Evolutionary conservation across 2,329 filamentous ascomycete species (phyloP).

Genomic region (Endothia cerciana): DNA sequence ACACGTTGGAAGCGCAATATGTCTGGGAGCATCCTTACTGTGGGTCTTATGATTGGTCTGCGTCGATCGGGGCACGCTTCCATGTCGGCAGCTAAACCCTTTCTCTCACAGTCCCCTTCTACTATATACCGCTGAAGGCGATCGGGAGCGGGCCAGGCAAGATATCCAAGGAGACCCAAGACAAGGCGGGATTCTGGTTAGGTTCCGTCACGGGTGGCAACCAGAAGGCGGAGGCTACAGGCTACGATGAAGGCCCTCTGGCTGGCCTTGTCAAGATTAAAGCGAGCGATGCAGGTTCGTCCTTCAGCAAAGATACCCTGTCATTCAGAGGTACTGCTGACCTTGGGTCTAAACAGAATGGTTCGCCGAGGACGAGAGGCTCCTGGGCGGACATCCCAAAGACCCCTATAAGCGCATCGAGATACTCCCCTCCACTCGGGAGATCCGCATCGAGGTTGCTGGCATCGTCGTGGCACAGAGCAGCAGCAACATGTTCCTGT

Average conservation of each 20-base stretch:
- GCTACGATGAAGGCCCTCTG: conserved; percentile 27
- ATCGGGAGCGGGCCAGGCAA: conserved; percentile 29
- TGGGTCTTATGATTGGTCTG: conserved; percentile 13
- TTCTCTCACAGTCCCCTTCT: conserved; percentile 33
- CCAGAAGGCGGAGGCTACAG: conserved; percentile 32
- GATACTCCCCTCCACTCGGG: conserved; percentile 58
- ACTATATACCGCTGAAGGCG: conserved; percentile 38
- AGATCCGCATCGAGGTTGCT: conserved; percentile 52
- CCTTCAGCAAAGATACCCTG: conserved; percentile 22
- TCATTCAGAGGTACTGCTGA: too few relatives aligned
- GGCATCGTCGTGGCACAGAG: conserved; percentile 54
- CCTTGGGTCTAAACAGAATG: conserved; percentile 35
- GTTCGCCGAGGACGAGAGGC: conserved; percentile 44
- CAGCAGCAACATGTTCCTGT: conserved; percentile 54
- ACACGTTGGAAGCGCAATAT: conserved; percentile 39
- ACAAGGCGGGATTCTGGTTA: conserved; percentile 29
- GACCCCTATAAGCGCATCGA: conserved; percentile 70
- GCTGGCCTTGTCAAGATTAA: conserved; percentile 32
- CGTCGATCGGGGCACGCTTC: too few relatives aligned
- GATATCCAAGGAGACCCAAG: conserved; percentile 17
- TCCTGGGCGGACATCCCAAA: conserved; percentile 58
- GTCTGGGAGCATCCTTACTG: conserved; percentile 44
- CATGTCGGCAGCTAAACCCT: conserved; percentile 24
- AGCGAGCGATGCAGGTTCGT: conserved; percentile 23
- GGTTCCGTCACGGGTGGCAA: conserved; percentile 30